Conservation (phyloP, 1,284 basidiomycete species). For the Moesziomyces globuligerus region DNA sequence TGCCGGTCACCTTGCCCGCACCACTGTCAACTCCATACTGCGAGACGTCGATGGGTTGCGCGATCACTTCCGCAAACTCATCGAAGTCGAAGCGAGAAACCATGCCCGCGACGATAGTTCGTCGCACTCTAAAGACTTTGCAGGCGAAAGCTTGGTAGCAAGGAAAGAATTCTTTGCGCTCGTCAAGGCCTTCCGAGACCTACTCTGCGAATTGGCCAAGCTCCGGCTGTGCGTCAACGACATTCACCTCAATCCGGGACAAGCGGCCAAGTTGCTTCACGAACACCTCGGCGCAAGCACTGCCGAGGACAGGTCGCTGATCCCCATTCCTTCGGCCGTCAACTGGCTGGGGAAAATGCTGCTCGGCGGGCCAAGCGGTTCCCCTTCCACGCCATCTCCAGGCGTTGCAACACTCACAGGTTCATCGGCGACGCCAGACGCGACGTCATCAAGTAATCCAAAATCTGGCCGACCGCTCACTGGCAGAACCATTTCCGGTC, state of each 20-base stretch:
- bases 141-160: constrained; percentile 71
- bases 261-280: constrained; percentile 69
- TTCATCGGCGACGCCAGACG: constrained; percentile 20
- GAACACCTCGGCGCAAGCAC: constrained; percentile 58
- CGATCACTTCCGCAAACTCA: constrained; percentile 75
- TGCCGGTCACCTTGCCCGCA: constrained; percentile 84
- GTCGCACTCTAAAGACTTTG: constrained; percentile 68
- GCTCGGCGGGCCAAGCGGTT: constrained; percentile 26
- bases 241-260: constrained; percentile 84
- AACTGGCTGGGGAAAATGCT: constrained; percentile 57
- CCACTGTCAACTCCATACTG: constrained; percentile 81
- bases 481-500: constrained; percentile 31
- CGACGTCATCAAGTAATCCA: neutral
- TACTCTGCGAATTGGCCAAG: constrained; percentile 83
- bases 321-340: constrained; percentile 47
- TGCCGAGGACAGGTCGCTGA: constrained; percentile 41
- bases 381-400: constrained; percentile 17
- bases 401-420: constrained; percentile 1
- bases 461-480: constrained; percentile 17
- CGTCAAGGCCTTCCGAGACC: constrained; percentile 85
- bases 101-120: constrained; percentile 24
- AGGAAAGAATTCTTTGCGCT: constrained; percentile 84
- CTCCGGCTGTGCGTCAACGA: constrained; percentile 87
- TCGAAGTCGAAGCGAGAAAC: constrained; percentile 70
- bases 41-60: constrained; percentile 79